A percentile compares a stretch with the other conserved stretches of the same genome.
These are phyloP conservation scores for Trifolium subterraneum DNA, from an alignment of 306 rosid species.

Conservation along the genomic window DNA sequence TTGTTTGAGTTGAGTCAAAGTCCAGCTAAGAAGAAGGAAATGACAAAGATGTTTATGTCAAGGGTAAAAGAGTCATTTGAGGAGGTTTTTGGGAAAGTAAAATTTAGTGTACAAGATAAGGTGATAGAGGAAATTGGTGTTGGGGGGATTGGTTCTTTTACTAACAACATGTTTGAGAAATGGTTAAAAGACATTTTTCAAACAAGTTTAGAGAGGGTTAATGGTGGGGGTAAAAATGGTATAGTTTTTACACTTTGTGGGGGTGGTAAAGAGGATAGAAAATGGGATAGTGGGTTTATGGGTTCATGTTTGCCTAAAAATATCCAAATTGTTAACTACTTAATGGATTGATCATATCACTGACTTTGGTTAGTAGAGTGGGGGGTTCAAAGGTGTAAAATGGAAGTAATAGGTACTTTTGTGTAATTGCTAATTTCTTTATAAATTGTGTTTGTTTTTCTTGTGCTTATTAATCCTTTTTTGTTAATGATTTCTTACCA, in stretches of 20 bases:
- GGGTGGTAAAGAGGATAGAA: constrained; percentile 72
- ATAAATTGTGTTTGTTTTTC: constrained; percentile 57
- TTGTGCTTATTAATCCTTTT: constrained; percentile 22
- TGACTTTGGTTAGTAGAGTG: constrained; percentile 42
- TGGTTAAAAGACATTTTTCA: constrained; percentile 86
- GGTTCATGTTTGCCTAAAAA: constrained; percentile 79
- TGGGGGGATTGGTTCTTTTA: constrained; percentile 66
- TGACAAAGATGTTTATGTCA: constrained; percentile 52
- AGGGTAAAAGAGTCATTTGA: constrained; percentile 64
- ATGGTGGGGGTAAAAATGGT: constrained; percentile 68
- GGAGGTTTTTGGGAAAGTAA: constrained; percentile 60
- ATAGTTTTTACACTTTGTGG: constrained; percentile 79
- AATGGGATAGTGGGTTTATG: constrained; percentile 75
- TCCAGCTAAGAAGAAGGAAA: constrained; percentile 53
- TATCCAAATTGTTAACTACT: constrained; percentile 70
- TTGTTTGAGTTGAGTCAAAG: constrained; percentile 58
- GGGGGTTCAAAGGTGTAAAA: constrained; percentile 51
- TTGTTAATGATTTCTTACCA: background rate
- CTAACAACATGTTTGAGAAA: constrained; percentile 86
- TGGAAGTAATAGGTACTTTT: constrained; percentile 50
- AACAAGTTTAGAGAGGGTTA: constrained; percentile 62
- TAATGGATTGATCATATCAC: constrained; percentile 56
- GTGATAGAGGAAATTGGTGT: constrained; percentile 66
- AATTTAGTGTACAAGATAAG: constrained; percentile 74
- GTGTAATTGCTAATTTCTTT: constrained; percentile 70